phyloP scores from a whole-genome alignment of 1,139 yeast genomes.

The Yamadazyma buinensis region DNA sequence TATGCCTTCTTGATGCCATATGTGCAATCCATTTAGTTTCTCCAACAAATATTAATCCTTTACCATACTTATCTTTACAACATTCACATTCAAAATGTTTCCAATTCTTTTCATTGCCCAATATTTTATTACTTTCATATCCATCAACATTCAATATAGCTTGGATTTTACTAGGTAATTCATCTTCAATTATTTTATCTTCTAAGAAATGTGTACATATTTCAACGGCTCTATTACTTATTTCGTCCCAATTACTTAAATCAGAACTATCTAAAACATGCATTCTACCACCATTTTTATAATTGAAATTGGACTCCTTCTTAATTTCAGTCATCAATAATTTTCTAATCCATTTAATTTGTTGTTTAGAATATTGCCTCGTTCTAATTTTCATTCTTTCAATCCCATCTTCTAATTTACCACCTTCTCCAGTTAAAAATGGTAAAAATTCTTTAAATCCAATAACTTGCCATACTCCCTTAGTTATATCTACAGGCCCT shows the following conservation, averaged over 20 bases:
- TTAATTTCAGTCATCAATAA: constrained; percentile 60
- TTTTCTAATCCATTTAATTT: constrained; percentile 89
- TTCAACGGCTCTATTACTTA: constrained; percentile 49
- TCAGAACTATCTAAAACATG: constrained; percentile 78
- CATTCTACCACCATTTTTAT: constrained; percentile 57
- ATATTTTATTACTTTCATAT: constrained; percentile 32
- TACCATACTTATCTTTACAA: constrained; percentile 58
- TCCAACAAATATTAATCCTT: constrained; percentile 67
- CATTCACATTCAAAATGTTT: constrained; percentile 62
- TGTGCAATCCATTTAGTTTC: constrained; percentile 69
- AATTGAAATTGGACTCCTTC: constrained; percentile 46
- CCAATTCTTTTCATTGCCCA: constrained; percentile 53
- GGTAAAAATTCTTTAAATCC: constrained; percentile 94
- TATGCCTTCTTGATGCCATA: constrained; percentile 61
- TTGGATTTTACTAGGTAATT: constrained; percentile 37
- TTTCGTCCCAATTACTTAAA: constrained; percentile 58
- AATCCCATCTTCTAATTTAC: constrained; percentile 19
- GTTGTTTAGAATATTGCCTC: constrained; percentile 81
- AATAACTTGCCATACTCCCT: constrained; percentile 92
- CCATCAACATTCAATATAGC: constrained; percentile 26
- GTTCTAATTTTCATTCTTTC: constrained; percentile 82
- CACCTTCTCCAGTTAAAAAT: constrained; percentile 42
- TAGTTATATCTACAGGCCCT: constrained; percentile 47
- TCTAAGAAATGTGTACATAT: constrained; percentile 42
- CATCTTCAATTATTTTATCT: constrained; percentile 13